Evolutionary conservation across 306 rosid genomes (phyloP).

Genomic region (Carpinus viminea): DNA sequence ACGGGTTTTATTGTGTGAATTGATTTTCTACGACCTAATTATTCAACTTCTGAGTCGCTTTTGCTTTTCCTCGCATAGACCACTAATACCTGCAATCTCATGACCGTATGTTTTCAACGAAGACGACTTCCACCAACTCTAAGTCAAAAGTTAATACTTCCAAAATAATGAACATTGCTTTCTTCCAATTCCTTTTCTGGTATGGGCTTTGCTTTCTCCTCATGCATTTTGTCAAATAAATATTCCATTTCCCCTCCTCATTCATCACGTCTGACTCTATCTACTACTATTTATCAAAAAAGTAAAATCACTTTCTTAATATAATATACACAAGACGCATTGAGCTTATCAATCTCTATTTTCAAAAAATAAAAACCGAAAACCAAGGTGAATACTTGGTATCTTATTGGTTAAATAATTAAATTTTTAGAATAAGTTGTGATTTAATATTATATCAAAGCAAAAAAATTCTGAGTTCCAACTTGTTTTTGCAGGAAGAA

Average conservation of each 20-base stretch:
- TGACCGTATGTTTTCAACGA: slow-evolving; percentile 30
- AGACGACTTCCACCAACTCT: slow-evolving; percentile 51
- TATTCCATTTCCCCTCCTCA: slow-evolving; percentile 25
- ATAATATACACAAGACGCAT: background rate
- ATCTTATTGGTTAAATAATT: too few relatives aligned
- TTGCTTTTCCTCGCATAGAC: slow-evolving; percentile 44
- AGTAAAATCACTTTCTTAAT: background rate
- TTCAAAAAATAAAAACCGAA: background rate
- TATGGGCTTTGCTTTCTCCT: slow-evolving; percentile 33
- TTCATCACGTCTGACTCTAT: slow-evolving; percentile 33
- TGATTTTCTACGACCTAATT: slow-evolving; percentile 3
- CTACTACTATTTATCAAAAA: slow-evolving; percentile 33
- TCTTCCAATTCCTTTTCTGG: slow-evolving; percentile 39
- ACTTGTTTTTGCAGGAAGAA: slow-evolving; percentile 66
- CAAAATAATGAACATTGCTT: slow-evolving; percentile 39
- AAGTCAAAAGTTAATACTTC: slow-evolving; percentile 75
- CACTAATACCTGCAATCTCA: slow-evolving; percentile 38
- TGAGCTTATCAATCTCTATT: background rate
- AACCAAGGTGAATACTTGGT: too few relatives aligned
- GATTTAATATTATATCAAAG: too few relatives aligned
- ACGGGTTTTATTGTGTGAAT: background rate
- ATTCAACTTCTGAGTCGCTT: background rate
- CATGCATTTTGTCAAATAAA: slow-evolving; percentile 40
- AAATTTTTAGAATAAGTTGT: too few relatives aligned
- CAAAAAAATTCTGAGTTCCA: too few relatives aligned